Conservation (phyloP, 2,329 filamentous ascomycete species). For the Lachnellula willkommii region DNA sequence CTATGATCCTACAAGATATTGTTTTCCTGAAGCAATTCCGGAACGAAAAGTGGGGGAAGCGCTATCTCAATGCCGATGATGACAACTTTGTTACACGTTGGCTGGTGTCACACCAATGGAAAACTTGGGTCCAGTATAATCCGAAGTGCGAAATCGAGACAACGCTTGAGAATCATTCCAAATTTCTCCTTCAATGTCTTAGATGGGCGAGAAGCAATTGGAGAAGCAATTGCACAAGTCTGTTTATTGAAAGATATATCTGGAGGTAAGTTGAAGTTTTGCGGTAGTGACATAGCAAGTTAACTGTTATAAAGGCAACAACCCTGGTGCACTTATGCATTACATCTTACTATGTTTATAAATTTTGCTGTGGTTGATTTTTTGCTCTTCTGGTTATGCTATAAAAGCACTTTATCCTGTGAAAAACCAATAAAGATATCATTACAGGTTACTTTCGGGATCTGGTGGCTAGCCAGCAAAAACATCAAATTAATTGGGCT, state of each 20-base stretch:
- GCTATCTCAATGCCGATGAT: slow-evolving; percentile 85
- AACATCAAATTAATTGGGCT: slow-evolving; percentile 82
- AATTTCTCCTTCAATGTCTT: slow-evolving; percentile 84
- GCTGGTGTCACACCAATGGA: slow-evolving; percentile 83
- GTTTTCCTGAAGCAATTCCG: slow-evolving; percentile 66
- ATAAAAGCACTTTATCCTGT: slow-evolving; percentile 62
- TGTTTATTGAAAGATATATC: slow-evolving; percentile 73
- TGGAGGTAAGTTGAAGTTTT: slow-evolving; percentile 43
- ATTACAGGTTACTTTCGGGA: slow-evolving; percentile 54
- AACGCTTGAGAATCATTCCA: slow-evolving; percentile 76
- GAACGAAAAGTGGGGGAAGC: slow-evolving; percentile 78
- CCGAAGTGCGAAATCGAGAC: slow-evolving; percentile 83
- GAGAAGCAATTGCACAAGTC: slow-evolving; percentile 87
- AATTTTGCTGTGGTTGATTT: slow-evolving; percentile 67
- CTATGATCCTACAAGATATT: slow-evolving; percentile 51
- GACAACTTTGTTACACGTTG: slow-evolving; percentile 96
- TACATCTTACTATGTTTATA: slow-evolving; percentile 82
- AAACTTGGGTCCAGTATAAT: slow-evolving; percentile 89
- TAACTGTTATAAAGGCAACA: slow-evolving; percentile 47
- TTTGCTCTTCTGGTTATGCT: slow-evolving; percentile 62
- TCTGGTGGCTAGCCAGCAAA: slow-evolving; percentile 83
- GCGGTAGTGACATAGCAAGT: no score
- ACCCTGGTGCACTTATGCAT: slow-evolving; percentile 83
- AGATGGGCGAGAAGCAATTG: slow-evolving; percentile 94
- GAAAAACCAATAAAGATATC: slow-evolving; percentile 43